These are phyloP conservation scores for Naganishia sp. DNA, from an alignment of 1,284 basidiomycete species.

Conservation along the genomic window DNA sequence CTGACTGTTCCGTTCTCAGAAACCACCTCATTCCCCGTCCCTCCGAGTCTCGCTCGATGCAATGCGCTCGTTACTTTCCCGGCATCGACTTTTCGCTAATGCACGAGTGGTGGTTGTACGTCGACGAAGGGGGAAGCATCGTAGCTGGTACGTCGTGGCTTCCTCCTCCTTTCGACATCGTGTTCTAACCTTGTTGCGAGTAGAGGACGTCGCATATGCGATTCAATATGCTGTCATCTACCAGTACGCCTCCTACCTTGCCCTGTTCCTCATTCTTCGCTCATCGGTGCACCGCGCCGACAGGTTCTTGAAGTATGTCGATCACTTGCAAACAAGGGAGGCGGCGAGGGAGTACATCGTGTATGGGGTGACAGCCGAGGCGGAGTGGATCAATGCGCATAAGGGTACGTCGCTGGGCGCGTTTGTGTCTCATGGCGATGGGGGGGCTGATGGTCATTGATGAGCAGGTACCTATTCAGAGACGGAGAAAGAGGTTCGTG, in stretches of 20 bases:
- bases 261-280: neutral
- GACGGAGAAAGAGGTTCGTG: slow-evolving; percentile 20
- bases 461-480: slow-evolving; percentile 9
- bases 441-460: no score
- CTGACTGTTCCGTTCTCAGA: neutral
- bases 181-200: neutral
- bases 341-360: slow-evolving; percentile 25
- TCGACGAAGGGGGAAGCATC: slow-evolving; percentile 32
- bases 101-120: slow-evolving; percentile 33
- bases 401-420: slow-evolving; percentile 12
- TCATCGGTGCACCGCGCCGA: neutral
- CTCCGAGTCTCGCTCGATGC: slow-evolving; percentile 3
- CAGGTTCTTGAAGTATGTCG: slow-evolving; percentile 30
- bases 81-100: slow-evolving; percentile 28
- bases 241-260: neutral
- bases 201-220: slow-evolving; percentile 28
- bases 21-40: slow-evolving; percentile 28
- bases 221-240: slow-evolving; percentile 32
- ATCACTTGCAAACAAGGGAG: slow-evolving; percentile 15
- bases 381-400: slow-evolving; percentile 26
- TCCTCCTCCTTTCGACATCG: no score
- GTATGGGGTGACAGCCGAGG: slow-evolving; percentile 23
- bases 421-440: neutral
- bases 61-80: slow-evolving; percentile 26
- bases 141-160: slow-evolving; percentile 15